Evolutionary conservation across 306 rosid species (phyloP).

Genomic region (Hippophae rhamnoides): DNA sequence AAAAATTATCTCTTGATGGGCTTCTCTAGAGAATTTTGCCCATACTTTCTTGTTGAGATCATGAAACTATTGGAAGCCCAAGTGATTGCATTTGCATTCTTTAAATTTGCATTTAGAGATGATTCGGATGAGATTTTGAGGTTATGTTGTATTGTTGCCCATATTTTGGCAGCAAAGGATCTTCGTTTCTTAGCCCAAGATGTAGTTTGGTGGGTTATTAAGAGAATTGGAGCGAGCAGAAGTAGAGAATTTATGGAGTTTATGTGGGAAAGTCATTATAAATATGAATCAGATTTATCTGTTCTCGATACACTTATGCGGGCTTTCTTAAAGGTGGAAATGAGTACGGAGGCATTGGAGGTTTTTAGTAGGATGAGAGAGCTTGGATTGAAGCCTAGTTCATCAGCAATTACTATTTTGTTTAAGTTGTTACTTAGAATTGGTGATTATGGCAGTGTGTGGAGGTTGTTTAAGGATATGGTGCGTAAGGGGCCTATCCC

Average conservation of each 20-base stretch:
- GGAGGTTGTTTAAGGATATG: conserved; percentile 57
- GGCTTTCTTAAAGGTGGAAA: conserved; percentile 42
- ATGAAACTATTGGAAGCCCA: conserved; percentile 32
- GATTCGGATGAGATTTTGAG: conserved; percentile 28
- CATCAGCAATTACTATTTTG: conserved; percentile 34
- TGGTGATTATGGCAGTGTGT: conserved; percentile 66
- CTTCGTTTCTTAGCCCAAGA: conserved; percentile 54
- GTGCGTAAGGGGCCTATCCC: conserved; percentile 45
- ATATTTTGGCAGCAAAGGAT: conserved; percentile 36
- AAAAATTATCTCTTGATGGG: conserved; percentile 30
- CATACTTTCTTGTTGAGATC: conserved; percentile 36
- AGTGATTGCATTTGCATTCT: conserved; percentile 57
- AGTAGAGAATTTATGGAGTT: conserved; percentile 35
- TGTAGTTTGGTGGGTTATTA: conserved; percentile 45
- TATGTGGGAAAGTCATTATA: conserved; percentile 53
- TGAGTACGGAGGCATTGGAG: conserved; percentile 47
- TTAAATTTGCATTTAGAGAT: conserved; percentile 43
- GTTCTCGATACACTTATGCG: conserved; percentile 57
- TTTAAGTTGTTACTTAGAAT: conserved; percentile 42
- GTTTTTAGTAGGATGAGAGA: conserved; percentile 50
- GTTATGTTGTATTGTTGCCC: conserved; percentile 45
- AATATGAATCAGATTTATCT: conserved; percentile 53
- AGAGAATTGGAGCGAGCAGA: conserved; percentile 39
- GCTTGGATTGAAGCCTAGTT: conserved; percentile 37
- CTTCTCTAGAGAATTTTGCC: conserved; percentile 45